phyloP scores from a whole-genome alignment of 306 rosid genomes.

The Mimosa pudica region DNA sequence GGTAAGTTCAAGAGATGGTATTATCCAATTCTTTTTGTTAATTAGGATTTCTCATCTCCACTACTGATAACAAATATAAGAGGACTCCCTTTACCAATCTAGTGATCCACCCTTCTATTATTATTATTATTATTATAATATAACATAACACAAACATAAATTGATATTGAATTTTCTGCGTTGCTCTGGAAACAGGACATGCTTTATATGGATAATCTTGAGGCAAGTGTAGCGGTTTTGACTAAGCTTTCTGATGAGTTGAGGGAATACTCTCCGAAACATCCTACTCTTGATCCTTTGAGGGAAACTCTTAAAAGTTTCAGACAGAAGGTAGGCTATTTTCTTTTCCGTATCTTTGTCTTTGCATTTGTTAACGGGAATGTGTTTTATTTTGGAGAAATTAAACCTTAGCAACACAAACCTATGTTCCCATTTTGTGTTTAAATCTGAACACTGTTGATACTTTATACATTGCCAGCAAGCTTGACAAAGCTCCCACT shows the following conservation, averaged over 20 bases:
- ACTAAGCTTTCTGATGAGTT: slow-evolving; percentile 47
- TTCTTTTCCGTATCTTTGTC: neutral
- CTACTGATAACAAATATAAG: neutral
- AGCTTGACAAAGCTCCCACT: neutral
- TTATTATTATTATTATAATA: no score
- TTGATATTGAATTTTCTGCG: slow-evolving; percentile 21
- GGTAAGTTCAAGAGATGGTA: slow-evolving; percentile 41
- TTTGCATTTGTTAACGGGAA: neutral
- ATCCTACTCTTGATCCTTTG: slow-evolving; percentile 40
- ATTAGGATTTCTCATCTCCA: neutral
- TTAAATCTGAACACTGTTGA: neutral
- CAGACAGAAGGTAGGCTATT: slow-evolving; percentile 43
- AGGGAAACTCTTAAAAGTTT: slow-evolving; percentile 49
- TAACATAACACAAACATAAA: neutral
- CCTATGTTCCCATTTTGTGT: slow-evolving; percentile 8
- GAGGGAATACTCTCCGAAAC: slow-evolving; percentile 44
- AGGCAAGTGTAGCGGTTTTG: slow-evolving; percentile 47
- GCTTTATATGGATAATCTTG: slow-evolving; percentile 57
- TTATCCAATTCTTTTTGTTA: neutral
- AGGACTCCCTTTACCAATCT: neutral
- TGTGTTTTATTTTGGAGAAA: neutral
- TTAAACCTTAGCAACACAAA: neutral
- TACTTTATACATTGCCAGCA: neutral
- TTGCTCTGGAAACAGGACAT: slow-evolving; percentile 44
- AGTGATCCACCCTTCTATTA: neutral